phyloP scores from a whole-genome alignment of 139 green algal genomes.

The Chlamydomonas sphaeroides region DNA sequence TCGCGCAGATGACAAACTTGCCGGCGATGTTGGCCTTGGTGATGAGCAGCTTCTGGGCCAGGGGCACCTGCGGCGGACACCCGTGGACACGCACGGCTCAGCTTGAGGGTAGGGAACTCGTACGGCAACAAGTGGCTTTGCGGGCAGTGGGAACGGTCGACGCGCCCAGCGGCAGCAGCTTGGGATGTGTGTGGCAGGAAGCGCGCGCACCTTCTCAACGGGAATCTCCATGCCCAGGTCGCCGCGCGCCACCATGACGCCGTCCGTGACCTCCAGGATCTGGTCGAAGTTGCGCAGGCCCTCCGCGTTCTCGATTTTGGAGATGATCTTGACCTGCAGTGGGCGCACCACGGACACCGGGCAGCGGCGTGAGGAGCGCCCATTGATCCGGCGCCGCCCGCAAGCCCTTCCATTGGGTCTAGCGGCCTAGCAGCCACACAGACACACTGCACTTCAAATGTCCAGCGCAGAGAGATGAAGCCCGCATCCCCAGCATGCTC shows the following conservation, averaged over 20 bases:
- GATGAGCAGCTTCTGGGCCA: slow-evolving; percentile 75
- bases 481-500: neutral
- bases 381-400: too few relatives aligned
- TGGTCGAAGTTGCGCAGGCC: slow-evolving; percentile 73
- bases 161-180: too few relatives aligned
- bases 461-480: too few relatives aligned
- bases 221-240: slow-evolving; percentile 78
- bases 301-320: slow-evolving; percentile 78
- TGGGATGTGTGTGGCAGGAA: too few relatives aligned
- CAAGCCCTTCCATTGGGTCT: too few relatives aligned
- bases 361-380: too few relatives aligned
- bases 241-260: slow-evolving; percentile 74
- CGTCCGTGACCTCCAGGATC: slow-evolving; percentile 76
- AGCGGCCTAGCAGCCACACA: too few relatives aligned
- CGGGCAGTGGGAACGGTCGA: neutral
- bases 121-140: too few relatives aligned
- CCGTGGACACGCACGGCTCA: too few relatives aligned
- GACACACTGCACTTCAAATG: too few relatives aligned
- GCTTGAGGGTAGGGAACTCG: too few relatives aligned
- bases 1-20: slow-evolving; percentile 68
- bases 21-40: slow-evolving; percentile 76
- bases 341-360: too few relatives aligned
- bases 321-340: slow-evolving; percentile 70
- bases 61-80: slow-evolving; percentile 47
- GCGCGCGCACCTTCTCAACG: slow-evolving; percentile 41